These are phyloP conservation scores for Spizellomyces sp. DNA, from an alignment of 192 early-diverging fungal genomes.

Conservation along the genomic window DNA sequence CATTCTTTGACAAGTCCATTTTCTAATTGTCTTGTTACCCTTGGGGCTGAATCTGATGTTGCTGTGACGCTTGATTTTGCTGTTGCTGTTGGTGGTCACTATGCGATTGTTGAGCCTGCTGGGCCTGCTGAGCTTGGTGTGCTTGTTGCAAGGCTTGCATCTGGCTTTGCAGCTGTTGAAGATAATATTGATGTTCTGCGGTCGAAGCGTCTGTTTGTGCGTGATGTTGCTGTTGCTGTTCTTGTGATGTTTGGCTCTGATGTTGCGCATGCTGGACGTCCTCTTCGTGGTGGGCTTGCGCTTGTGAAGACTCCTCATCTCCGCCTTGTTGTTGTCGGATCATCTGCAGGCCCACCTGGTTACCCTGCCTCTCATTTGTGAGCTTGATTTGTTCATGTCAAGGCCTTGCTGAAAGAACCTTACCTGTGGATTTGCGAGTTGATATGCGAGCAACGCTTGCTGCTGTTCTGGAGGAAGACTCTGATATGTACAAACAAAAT, in stretches of 20 bases:
- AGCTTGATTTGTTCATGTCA: not conserved
- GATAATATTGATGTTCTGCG: constrained; percentile 5
- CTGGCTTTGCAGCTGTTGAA: constrained; percentile 7
- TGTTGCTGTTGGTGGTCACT: constrained; percentile 9
- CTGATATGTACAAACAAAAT: not conserved
- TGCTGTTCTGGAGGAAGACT: constrained; percentile 23
- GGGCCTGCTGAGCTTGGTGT: not conserved
- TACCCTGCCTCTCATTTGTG: not conserved
- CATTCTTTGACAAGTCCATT: too few relatives aligned
- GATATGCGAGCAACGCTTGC: constrained; percentile 14
- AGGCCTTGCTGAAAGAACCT: not conserved
- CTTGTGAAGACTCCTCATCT: not conserved
- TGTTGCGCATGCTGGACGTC: not conserved
- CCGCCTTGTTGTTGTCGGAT: constrained; percentile 1
- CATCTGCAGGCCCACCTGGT: not conserved
- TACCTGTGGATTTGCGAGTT: constrained; percentile 14
- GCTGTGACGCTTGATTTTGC: not conserved
- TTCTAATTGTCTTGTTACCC: not conserved
- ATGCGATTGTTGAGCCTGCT: constrained; percentile 17
- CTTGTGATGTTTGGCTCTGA: not conserved
- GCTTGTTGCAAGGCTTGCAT: constrained; percentile 8
- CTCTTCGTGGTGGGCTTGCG: not conserved
- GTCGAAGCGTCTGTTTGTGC: not conserved
- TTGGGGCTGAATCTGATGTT: constrained; percentile 8
- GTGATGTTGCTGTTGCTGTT: not conserved